Evolutionary conservation across 2,329 filamentous ascomycete species (phyloP).

Genomic region (Mycosphaerelloides madeirae): DNA sequence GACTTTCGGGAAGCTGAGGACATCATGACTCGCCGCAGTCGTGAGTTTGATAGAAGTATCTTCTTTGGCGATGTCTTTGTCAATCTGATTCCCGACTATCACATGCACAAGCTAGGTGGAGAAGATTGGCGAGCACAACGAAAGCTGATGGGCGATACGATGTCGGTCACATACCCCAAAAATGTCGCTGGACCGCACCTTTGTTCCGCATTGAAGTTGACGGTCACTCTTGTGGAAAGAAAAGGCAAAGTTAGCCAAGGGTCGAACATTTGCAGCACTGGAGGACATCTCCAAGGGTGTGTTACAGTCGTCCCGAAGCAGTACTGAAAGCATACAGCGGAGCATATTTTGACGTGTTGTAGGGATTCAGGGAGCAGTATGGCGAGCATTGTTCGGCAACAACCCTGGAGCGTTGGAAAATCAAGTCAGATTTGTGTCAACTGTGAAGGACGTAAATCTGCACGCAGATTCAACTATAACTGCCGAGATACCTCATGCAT

Average conservation of each 20-base stretch:
- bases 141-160: constrained; percentile 26
- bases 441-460: constrained; percentile 20
- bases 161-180: constrained; percentile 27
- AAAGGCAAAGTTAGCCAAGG: constrained; percentile 28
- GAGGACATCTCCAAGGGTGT: constrained; percentile 35
- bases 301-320: constrained; percentile 35
- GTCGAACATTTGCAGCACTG: constrained; percentile 31
- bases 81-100: constrained; percentile 21
- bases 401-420: no score
- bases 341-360: constrained; percentile 10
- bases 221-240: constrained; percentile 32
- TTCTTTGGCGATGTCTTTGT: constrained; percentile 31
- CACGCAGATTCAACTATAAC: constrained; percentile 21
- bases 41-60: constrained; percentile 43
- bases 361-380: constrained; percentile 4
- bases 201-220: constrained; percentile 16
- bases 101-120: constrained; percentile 22
- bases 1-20: constrained; percentile 44
- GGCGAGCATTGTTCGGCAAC: constrained; percentile 2
- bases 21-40: constrained; percentile 40
- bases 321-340: constrained; percentile 3
- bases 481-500: constrained; percentile 32
- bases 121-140: constrained; percentile 27
- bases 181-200: constrained; percentile 28
- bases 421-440: no score